Evolutionary conservation across 306 rosid genomes (phyloP), one percentile per base, ranked within the genome.

Genomic region (Fragaria nilgerrensis): DNA sequence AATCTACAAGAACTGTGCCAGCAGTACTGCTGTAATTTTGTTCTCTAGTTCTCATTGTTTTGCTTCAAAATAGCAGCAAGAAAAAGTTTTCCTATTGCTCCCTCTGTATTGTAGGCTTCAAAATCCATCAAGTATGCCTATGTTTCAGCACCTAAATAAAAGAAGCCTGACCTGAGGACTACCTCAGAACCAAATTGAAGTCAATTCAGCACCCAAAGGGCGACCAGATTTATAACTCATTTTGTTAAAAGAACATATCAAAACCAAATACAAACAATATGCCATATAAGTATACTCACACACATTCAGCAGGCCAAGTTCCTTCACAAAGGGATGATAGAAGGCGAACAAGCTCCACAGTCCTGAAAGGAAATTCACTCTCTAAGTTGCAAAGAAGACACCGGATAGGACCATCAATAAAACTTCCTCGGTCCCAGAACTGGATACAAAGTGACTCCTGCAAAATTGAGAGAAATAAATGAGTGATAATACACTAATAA

Each of bases 291-390:
- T 72, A 72, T 75, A 87, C 97, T 92, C 81, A 92, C 98, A 87
- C 97, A 66, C 98, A 94, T 79, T 92, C 96, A 79, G 98, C 92
- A 32, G 98, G 89, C 98, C 97, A 94, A 43, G 87, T 66, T 78
- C 97, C 98, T 84, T 90, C 97, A 83, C 90, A 86, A n/a, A 94
- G 96, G 83, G 98, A 92, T 70, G 98, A 94, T 77, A 94, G 75
- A 80, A 92, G 82, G 67, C 65, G 91, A 50, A 94, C 87, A 76
- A 94, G 85, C 75, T 92, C 96, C 43, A 78, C 72, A 5, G 87
- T 85, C 86, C 94, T 84, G 85, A 82, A 83, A 77, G 98, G 98
- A 67, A 94, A 94, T 86, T 92, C 96, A 62, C 89, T 86, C 86
- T 89, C 97, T 72, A 94, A 79, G 88, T 83, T 91, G 86, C 87